Base-by-base conservation (phyloP, 176 grass and related monocot species). In the Oryza officinalis region DNA sequence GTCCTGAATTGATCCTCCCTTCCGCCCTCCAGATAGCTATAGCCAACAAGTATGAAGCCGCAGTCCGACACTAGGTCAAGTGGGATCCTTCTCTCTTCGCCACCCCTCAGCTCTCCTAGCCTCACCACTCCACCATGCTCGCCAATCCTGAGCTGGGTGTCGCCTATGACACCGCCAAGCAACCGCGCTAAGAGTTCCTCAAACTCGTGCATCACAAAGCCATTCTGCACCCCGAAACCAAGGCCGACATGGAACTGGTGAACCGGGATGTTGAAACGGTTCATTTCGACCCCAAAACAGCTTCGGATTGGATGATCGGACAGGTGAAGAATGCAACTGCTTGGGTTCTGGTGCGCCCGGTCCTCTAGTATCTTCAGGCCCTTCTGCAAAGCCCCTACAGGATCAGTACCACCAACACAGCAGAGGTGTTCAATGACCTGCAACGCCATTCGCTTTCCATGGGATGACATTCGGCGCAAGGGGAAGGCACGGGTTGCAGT, bases 361-460 rank as follows among this genome's bases (percentile, higher is more conserved):
- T 99, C 97, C 88, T 99, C 97, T 0, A 99, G 32, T 86, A 99
- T 94, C 73, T 94, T 99, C 57, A 92, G 25, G 20, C 91, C 93
- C 49, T 99, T 99, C 17, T 95, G 89, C 73, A 99, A 43, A 30
- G 93, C 97, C 74, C 94, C 97, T 2, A 85, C 59, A 0, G 83
- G 97, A 78, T 90, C 94, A 18, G 84, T 92, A 71, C 92, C 97
- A 13, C 89, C 91, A 0, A 92, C 76, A 23, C 91, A 99, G 72
- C 84, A 99, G 27, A 94, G 90, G 75, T 94, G 91, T 17, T 99
- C 97, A 23, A 92, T 94, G 45, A 96, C 93, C 81, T 96, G 97
- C 60, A 99, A 41, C 0, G 97, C 97, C 69, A 87, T 90, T 41
- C 88, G 86, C 75, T 99, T 99, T 12, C 89, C 93, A 17, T 99